Evolutionary conservation across 768 basidiomycete genomes (phyloP).

Genomic region (Boletus insuetus): DNA sequence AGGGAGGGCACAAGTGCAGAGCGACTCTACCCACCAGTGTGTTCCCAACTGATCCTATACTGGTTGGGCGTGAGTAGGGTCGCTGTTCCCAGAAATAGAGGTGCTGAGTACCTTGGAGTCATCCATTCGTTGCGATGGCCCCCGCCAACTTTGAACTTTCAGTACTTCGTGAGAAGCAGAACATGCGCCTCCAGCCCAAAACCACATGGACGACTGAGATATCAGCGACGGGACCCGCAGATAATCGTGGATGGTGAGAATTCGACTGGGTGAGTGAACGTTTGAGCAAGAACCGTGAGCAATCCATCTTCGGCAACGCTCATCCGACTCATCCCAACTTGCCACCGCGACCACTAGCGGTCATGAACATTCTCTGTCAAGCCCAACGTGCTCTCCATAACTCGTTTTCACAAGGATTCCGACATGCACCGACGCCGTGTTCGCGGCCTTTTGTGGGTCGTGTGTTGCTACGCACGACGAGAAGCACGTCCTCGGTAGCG

Average conservation of each 20-base stretch:
- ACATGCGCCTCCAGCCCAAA: no score
- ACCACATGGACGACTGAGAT: no score
- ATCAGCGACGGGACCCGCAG: neutral
- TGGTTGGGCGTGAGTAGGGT: no score
- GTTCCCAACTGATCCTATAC: no score
- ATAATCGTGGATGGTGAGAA: slow-evolving; percentile 8
- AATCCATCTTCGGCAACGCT: slow-evolving; percentile 14
- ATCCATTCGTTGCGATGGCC: no score
- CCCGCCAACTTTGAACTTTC: no score
- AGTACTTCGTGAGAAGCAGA: no score
- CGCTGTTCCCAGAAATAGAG: no score
- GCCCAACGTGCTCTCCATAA: slow-evolving; percentile 22
- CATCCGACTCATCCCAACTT: neutral
- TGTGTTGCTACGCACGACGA: neutral
- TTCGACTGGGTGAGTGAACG: neutral
- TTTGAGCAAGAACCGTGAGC: neutral
- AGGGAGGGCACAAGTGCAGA: neutral
- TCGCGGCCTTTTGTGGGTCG: slow-evolving; percentile 1
- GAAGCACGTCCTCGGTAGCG: slow-evolving; percentile 15
- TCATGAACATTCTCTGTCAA: slow-evolving; percentile 22
- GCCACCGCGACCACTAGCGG: neutral
- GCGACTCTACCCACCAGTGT: no score
- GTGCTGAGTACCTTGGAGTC: no score
- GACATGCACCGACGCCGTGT: neutral
- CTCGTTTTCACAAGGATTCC: slow-evolving; percentile 17